Conservation (phyloP, 2,329 filamentous ascomycete species). For the Zalaria obscura region DNA sequence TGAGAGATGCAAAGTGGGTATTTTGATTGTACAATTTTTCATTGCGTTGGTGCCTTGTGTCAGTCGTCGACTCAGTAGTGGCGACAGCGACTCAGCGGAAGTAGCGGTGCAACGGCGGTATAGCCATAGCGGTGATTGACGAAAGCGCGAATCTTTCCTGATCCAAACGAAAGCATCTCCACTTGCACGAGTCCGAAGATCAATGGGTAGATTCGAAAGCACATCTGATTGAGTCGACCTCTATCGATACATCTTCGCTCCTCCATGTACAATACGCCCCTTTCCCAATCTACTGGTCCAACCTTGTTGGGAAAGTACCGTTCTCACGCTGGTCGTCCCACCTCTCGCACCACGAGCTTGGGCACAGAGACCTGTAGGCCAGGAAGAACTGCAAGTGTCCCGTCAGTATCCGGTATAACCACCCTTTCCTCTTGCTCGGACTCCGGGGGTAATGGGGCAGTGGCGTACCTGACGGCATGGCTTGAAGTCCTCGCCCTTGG, state of each 20-base stretch:
- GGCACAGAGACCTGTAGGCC: constrained; percentile 94
- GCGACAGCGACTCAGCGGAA: too few species aligned
- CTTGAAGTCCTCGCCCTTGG: constrained; percentile 96
- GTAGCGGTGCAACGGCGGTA: too few species aligned
- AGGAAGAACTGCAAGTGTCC: constrained; percentile 62
- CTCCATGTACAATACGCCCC: not conserved
- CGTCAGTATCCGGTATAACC: not conserved
- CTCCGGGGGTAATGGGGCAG: not conserved
- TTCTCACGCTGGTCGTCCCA: constrained; percentile 88
- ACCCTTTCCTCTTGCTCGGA: not conserved
- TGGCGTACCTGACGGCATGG: constrained; percentile 79
- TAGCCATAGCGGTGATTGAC: too few species aligned
- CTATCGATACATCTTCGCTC: not conserved
- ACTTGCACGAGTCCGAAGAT: too few species aligned
- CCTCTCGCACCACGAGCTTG: constrained; percentile 80
- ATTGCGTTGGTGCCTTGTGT: too few species aligned
- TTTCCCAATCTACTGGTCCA: constrained; percentile 28
- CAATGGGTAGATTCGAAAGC: not conserved
- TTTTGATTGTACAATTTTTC: too few species aligned
- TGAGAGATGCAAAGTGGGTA: constrained; percentile 20
- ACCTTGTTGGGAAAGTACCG: constrained; percentile 39
- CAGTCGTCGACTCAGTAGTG: too few species aligned
- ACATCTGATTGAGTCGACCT: not conserved
- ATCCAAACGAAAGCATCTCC: too few species aligned
- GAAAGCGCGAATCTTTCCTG: too few species aligned